Base-by-base conservation (phyloP, 1,284 basidiomycete genomes). In the Cryptococcus maquisensis region DNA sequence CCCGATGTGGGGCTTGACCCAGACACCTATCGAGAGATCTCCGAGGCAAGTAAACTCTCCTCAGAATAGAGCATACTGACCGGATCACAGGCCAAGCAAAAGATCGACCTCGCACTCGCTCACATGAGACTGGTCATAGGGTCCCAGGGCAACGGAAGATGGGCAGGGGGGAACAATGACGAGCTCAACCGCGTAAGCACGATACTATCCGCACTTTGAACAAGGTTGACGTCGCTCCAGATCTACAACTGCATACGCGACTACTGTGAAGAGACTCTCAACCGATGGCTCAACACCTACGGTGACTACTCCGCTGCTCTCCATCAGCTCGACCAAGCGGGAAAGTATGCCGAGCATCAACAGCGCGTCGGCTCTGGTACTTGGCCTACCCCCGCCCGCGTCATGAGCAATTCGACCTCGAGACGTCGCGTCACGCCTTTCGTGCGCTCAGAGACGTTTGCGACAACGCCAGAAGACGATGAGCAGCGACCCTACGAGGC, bases 81-180 rank as follows among this genome's bases (percentile, higher is more conserved):
- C 12, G 40, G 18, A 18, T 42, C 28, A 32, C 8, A 47, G 46
- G 32, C 36, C 3, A 47, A 47, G 28, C 46, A 36, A 20, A 47
- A 47, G n/a, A 24, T 23, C 18, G 46, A 47, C 20, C 36, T 47
- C 23, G 46, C 28, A 4, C 18, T 47, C 15, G 15, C 46, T 24
- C 46, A 47, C 20, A 47, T 47, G 46, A 47, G 36, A 37, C 46
- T 47, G 20, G n/a, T 47, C 3, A 35, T 47, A 10, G 20, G n/a
- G 20, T 15, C 21, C 4, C 35, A 38, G 16, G 28, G 10, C 12
- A 21, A 20, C 10, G 18, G 46, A 47, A 47, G 36, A 10, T 32
- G n/a, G 24, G 42, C 20, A 10, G 42, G 18, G 9, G 15, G 23
- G 0, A 44, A 26, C 20, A 16, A 20, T 20, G n/a, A 26, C 23